phyloP scores from a whole-genome alignment of 129 eudicot genomes.

The Flaveria robusta region DNA sequence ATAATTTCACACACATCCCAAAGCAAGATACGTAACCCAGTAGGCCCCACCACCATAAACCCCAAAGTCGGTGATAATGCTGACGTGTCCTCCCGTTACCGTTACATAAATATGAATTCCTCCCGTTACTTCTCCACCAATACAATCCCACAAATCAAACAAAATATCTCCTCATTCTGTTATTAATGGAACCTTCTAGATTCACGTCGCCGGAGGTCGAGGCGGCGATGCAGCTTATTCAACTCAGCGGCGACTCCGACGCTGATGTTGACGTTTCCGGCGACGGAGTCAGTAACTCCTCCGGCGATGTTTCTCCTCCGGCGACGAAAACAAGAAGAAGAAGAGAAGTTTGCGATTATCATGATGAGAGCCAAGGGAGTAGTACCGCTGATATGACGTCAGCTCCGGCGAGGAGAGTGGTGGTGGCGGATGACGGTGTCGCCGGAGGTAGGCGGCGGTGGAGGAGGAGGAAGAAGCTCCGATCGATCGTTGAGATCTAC shows the following conservation, averaged over 20 bases:
- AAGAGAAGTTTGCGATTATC: neutral
- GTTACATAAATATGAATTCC: neutral
- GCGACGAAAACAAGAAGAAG: neutral
- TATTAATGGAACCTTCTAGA: slow-evolving; percentile 14
- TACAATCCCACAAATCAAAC: neutral
- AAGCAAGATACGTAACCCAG: slow-evolving; percentile 22
- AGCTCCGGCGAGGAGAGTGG: neutral
- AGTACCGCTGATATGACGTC: slow-evolving; percentile 27
- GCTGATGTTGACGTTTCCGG: neutral
- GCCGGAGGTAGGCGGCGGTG: neutral
- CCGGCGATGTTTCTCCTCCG: neutral
- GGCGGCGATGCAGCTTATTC: slow-evolving; percentile 54
- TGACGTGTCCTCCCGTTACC: slow-evolving; percentile 26
- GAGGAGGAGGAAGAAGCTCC: slow-evolving; percentile 38
- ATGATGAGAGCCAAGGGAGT: slow-evolving; percentile 44
- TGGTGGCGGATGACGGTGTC: too few species aligned
- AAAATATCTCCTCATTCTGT: slow-evolving; percentile 15
- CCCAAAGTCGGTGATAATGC: slow-evolving; percentile 31
- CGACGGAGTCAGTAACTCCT: neutral
- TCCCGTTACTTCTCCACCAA: slow-evolving; percentile 12
- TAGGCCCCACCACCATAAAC: slow-evolving; percentile 30
- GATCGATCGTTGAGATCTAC: slow-evolving; percentile 40
- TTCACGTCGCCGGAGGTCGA: slow-evolving; percentile 44
- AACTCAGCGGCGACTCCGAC: slow-evolving; percentile 51
- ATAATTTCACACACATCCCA: neutral